Conservation (phyloP, 2,329 filamentous ascomycete species). For the Penicillium sp. region DNA sequence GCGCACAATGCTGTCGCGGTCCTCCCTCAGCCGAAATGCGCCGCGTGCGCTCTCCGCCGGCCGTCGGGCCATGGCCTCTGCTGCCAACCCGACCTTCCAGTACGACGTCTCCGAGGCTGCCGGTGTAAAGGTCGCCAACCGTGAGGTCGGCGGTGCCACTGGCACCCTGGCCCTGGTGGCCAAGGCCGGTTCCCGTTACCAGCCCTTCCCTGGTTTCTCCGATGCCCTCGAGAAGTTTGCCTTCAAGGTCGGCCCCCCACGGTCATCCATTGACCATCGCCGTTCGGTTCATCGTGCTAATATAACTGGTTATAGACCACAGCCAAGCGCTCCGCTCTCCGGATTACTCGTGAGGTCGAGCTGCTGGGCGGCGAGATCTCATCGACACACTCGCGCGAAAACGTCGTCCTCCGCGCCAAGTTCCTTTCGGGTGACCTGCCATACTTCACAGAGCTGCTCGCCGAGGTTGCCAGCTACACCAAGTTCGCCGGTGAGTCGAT, state of each 20-base stretch:
- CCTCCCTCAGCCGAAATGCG: slow-evolving; percentile 66
- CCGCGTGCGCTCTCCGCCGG: slow-evolving; percentile 63
- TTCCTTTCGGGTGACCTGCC: slow-evolving; percentile 95
- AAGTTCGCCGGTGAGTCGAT: slow-evolving; percentile 71
- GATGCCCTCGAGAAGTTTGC: slow-evolving; percentile 93
- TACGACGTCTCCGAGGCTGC: slow-evolving; percentile 86
- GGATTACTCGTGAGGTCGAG: slow-evolving; percentile 93
- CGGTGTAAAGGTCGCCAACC: slow-evolving; percentile 89
- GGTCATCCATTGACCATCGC: slow-evolving; percentile 27
- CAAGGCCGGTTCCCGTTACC: slow-evolving; percentile 92
- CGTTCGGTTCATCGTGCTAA: slow-evolving; percentile 14
- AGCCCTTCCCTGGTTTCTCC: slow-evolving; percentile 85
- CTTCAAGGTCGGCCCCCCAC: slow-evolving; percentile 74
- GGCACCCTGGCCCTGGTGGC: slow-evolving; percentile 89
- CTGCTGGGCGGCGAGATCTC: slow-evolving; percentile 89
- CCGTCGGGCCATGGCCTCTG: slow-evolving; percentile 66
- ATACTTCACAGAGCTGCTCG: slow-evolving; percentile 95
- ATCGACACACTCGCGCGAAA: slow-evolving; percentile 89
- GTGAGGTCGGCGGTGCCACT: slow-evolving; percentile 85
- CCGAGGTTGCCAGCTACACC: slow-evolving; percentile 85
- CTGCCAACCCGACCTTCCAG: slow-evolving; percentile 74
- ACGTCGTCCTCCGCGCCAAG: slow-evolving; percentile 87
- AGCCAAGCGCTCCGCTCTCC: slow-evolving; percentile 81
- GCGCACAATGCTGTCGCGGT: slow-evolving; percentile 70
- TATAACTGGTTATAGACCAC: slow-evolving; percentile 67